phyloP scores from a whole-genome alignment of 78 protist species.

The Planoprotostelium fungivorum region DNA sequence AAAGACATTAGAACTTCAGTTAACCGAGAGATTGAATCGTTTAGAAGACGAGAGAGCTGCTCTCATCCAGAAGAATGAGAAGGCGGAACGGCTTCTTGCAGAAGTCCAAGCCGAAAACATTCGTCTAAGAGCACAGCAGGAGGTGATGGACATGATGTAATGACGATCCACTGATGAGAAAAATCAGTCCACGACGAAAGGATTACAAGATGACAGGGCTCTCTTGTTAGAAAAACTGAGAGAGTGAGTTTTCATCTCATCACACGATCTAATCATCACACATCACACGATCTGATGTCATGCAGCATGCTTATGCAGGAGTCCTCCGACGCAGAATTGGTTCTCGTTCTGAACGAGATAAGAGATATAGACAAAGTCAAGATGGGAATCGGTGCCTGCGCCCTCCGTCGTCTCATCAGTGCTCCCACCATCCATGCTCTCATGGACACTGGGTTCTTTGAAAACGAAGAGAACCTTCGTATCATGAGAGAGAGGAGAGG shows the following conservation, averaged over 20 bases:
- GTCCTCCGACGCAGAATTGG: background rate
- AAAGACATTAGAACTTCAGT: background rate
- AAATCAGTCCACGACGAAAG: background rate
- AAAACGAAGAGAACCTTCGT: background rate
- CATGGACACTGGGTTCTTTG: background rate
- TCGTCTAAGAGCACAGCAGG: background rate
- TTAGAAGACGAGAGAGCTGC: background rate
- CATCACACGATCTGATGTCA: background rate
- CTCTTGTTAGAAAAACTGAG: background rate
- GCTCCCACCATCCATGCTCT: background rate
- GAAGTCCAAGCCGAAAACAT: constrained; percentile 1
- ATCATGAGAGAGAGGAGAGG: background rate
- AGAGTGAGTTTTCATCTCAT: background rate
- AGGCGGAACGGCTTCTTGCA: background rate
- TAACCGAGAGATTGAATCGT: background rate
- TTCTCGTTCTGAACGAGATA: background rate
- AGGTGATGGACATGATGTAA: no score
- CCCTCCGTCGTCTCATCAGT: background rate
- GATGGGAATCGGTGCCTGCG: background rate
- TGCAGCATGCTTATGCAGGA: no score
- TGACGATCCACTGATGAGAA: background rate
- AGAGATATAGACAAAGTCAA: background rate
- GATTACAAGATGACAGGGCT: background rate
- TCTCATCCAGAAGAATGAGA: background rate
- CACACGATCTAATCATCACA: background rate